Conservation (phyloP, 768 basidiomycete species). For the Termitomyces sp. region DNA sequence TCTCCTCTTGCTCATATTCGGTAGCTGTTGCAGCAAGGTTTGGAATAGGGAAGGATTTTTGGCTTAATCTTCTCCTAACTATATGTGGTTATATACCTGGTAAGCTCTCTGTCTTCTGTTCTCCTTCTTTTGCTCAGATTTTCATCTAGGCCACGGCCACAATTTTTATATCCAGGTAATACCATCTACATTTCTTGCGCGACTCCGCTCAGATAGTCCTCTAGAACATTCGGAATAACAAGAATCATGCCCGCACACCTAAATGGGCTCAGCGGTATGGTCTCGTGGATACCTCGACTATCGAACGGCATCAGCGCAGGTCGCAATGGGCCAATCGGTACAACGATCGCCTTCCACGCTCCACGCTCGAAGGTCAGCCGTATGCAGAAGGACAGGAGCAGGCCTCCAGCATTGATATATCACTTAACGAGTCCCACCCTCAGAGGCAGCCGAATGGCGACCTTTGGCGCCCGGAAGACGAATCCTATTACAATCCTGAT, state of each 20-base stretch:
- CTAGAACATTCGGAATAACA: conserved; percentile 94
- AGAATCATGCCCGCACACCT: conserved; percentile 86
- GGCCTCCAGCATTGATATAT: conserved; percentile 35
- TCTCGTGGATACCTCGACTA: conserved; percentile 75
- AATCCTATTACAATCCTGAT: conserved; percentile 58
- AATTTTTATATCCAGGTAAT: conserved; percentile 88
- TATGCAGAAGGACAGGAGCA: conserved; percentile 77
- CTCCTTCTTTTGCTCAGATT: conserved; percentile 5
- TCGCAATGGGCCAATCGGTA: conserved; percentile 87
- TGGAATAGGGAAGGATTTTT: conserved; percentile 88
- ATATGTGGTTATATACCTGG: conserved; percentile 90
- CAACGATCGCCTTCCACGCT: conserved; percentile 70
- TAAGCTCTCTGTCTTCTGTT: conserved; percentile 20
- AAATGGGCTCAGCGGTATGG: conserved; percentile 93
- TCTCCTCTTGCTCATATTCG: conserved; percentile 5
- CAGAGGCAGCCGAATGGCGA: conserved; percentile 42
- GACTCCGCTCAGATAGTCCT: conserved; percentile 1
- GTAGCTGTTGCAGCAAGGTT: conserved; percentile 91
- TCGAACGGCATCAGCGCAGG: conserved; percentile 71
- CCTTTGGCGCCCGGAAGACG: conserved; percentile 73
- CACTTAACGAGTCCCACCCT: conserved; percentile 25
- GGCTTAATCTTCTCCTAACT: conserved; percentile 83
- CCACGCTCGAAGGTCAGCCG: conserved; percentile 63
- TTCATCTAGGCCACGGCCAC: conserved; percentile 68
- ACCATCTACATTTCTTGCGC: conserved; percentile 5